Base-by-base conservation (phyloP, 75 land plant genomes). In the Sequoiadendron giganteum region DNA sequence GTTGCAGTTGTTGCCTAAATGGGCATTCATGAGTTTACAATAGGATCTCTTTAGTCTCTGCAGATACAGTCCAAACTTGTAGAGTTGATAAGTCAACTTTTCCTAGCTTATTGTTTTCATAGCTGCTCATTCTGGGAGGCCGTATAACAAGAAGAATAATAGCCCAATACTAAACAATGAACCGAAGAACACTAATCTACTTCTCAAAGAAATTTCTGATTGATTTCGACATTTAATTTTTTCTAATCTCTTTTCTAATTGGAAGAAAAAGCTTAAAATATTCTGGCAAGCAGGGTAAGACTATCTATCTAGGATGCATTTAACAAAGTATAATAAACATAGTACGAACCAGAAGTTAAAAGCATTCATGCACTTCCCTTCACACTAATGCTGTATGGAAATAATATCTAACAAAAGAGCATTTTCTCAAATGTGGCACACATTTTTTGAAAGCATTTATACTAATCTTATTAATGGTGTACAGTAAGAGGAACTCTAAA, bases 401-500 rank as follows among this genome's bases (percentile, higher is more conserved):
- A 82, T 82, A 82, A 82, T 82, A 82, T 75, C 34, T 82, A 82
- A 9, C 48, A 82, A 47, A 82, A 2, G 30, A 82, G 52, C 84
- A 82, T 43, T 47, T 82, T 65, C 7, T 32, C 42, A 48, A 43
- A 43, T 47, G 45, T 32, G 5, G 32, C 47, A 45, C 43, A 79
- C 32, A 82, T 47, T 82, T 47, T 3, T 28, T 82, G 30, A 79
- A 82, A 82, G 49, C 52, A 47, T 82, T 82, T 45, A 43, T 45
- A 75, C 28, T 82, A 82, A 82, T 82, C 49, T 47, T 47, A 43
- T 45, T 79, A 82, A 19, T 30, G 77, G 84, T 82, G 34, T 82
- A 82, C 84, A 82, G 84, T 40, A 79, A 42, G 82, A 79, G 40
- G 82, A 79, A 79, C 82, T 79, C 43, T 79, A 82, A 82, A 82